Evolutionary conservation across 1,284 basidiomycete genomes (phyloP), one percentile per base, ranked within the genome.

Genomic region (Trametes versicolor): DNA sequence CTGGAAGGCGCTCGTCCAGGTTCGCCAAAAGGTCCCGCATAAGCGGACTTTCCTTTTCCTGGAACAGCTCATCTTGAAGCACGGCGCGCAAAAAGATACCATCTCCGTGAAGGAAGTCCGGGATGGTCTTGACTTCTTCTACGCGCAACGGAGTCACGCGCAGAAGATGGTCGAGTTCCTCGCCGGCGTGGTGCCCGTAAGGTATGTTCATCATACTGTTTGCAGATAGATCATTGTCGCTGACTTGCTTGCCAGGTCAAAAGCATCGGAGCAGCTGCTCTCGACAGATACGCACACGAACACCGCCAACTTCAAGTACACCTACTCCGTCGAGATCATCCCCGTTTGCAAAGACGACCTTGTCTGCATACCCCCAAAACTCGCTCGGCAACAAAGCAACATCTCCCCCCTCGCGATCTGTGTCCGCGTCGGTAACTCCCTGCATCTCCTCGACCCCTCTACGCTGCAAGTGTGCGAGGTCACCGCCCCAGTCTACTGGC

Each of bases 141-240:
- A 97, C 80, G 88, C 92, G 43, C 90, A 92, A 65, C 86, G 96
- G 66, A 94, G 91, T 76, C 95, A 96, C 76, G 97, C 97, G 0
- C 86, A 97, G 75, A 97, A 97, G 80, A 99, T 99, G 97, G 89
- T 93, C n/a, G 97, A 99, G 65, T 99, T 99, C 78, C 80, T 99
- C 65, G 81, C 85, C 19, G 87, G 93, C 36, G 94, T 98, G 9
- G 96, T 96, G 0, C 97, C 98, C 2, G 86, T 95, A 49, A 85
- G 92, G 93, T 95, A 73, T 69, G 90, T 55, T 25, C 53, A 13
- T 19, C 10, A 8, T 17, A 1, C 2, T 4, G 1, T 8, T 34
- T 6, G 5, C 21, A 36, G 32, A n/a, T n/a, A n/a, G 19, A 8
- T 6, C 77, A 45, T 27, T 49, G 29, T 57, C 47, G 17, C 43